These are phyloP conservation scores for Lumnitzera littorea DNA, from an alignment of 345 rosid genomes.

Conservation along the genomic window DNA sequence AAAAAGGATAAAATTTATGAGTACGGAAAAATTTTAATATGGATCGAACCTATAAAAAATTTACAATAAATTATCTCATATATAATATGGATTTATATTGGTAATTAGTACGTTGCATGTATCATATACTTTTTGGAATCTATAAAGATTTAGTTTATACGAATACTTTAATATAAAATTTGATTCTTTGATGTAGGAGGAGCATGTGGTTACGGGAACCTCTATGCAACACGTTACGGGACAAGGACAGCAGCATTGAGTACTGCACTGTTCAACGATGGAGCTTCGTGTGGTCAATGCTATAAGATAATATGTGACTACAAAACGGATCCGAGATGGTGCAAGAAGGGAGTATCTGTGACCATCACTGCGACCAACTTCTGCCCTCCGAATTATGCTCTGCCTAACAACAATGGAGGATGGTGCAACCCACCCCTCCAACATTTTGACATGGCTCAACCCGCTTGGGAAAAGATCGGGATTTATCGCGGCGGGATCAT, in stretches of 20 bases:
- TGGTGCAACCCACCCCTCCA: conserved; percentile 98
- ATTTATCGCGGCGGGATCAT: conserved; percentile 79
- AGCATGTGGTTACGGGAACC: conserved; percentile 80
- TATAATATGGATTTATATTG: no score
- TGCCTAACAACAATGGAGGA: conserved; percentile 69
- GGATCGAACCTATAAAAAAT: no score
- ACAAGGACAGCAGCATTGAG: conserved; percentile 69
- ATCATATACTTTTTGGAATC: no score
- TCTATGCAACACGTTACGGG: conserved; percentile 57
- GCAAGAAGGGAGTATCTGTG: conserved; percentile 48
- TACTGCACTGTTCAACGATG: conserved; percentile 62
- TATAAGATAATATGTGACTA: conserved; percentile 54
- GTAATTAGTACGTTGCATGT: no score
- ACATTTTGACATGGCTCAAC: conserved; percentile 95
- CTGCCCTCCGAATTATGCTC: conserved; percentile 72
- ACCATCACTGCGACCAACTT: conserved; percentile 69
- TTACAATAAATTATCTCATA: no score
- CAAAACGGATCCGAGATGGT: conserved; percentile 53
- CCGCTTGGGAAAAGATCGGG: conserved; percentile 88
- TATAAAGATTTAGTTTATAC: no score
- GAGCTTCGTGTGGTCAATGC: conserved; percentile 72
- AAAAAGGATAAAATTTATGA: no score
- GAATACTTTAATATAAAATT: no score
- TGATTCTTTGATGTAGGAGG: conserved; percentile 40
- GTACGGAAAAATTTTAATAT: no score